Evolutionary conservation across 1,284 basidiomycete genomes (phyloP).

Genomic region (Cutaneotrichosporon cavernicola): DNA sequence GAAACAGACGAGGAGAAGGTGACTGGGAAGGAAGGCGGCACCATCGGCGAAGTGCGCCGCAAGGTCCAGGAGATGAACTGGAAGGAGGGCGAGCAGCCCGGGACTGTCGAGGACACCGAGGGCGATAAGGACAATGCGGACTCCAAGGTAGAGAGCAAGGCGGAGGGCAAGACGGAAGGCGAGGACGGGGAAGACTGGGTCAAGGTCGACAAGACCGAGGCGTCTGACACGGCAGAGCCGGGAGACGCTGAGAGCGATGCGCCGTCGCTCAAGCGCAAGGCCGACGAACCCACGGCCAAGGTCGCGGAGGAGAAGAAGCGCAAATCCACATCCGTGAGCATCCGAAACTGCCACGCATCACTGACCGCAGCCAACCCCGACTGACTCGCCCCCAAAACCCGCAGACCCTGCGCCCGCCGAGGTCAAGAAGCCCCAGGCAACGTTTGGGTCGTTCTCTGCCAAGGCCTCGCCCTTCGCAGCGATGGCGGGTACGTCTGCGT

Average conservation of each 20-base stretch:
- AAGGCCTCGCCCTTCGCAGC: conserved; percentile 31
- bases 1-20: conserved; percentile 18
- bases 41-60: conserved; percentile 47
- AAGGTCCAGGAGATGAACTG: conserved; percentile 49
- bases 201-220: conserved; percentile 28
- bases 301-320: conserved; percentile 30
- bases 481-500: conserved; percentile 31
- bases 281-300: conserved; percentile 33
- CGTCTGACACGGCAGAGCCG: conserved; percentile 10
- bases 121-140: conserved; percentile 8
- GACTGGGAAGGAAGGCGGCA: conserved; percentile 24
- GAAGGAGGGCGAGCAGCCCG: conserved; percentile 31
- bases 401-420: background rate
- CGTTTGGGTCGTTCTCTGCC: conserved; percentile 61
- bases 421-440: conserved; percentile 37
- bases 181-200: conserved; percentile 22
- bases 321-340: conserved; percentile 27
- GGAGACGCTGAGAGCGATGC: conserved; percentile 16
- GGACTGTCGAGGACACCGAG: background rate
- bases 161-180: conserved; percentile 2
- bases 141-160: background rate
- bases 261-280: conserved; percentile 43
- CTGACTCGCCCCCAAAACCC: background rate
- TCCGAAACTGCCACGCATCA: background rate
- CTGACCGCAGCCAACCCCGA: conserved; percentile 11